Evolutionary conservation across 495 filamentous ascomycete species (phyloP), one percentile per base, ranked within the genome.

Genomic region (Aspergillus diversus): DNA sequence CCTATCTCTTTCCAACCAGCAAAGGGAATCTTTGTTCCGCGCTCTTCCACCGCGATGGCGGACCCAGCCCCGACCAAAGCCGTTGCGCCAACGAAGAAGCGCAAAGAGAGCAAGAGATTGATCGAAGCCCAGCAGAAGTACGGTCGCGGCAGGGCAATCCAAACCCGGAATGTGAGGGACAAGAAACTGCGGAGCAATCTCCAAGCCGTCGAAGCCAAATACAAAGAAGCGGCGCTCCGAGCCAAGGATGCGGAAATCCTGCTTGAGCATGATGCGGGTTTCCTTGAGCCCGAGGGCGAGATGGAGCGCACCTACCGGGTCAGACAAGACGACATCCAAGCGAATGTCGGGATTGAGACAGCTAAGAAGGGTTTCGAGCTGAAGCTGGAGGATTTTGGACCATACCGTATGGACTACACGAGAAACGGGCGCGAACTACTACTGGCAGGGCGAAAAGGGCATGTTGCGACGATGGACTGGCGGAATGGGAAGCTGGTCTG

Each of bases 381-480:
- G 70, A 93, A 90, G 74, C 78, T 99, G 42, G 85, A 90, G 33
- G 82, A 85, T 6, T 78, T 97, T 52, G 95, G 95, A 3, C 95
- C 94, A 33, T 99, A 99, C 66, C 78, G 86, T 7, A 86, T 83
- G 63, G 93, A 97, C 54, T 99, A 96, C 73, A 92, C 91, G 9
- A 82, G 92, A 35, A 97, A 96, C 70, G 95, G 95, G 16, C 84
- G 90, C 60, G 86, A 93, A 64, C 75, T 99, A 33, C 77, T 99
- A 42, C 75, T 99, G 52, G 93, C 90, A 57, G 94, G 95, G 33
- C 80, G 92, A 55, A 97, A 96, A 76, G 95, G 95, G 15, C 95
- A 99, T 89, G 81, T 99, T 68, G 93, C 95, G 61, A 93, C 90
- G 3, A 95, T 97, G 86, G 94, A 99, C 76, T 99, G 95, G 95